phyloP scores from a whole-genome alignment of 139 green algal genomes.

The Gonium pectorale region DNA sequence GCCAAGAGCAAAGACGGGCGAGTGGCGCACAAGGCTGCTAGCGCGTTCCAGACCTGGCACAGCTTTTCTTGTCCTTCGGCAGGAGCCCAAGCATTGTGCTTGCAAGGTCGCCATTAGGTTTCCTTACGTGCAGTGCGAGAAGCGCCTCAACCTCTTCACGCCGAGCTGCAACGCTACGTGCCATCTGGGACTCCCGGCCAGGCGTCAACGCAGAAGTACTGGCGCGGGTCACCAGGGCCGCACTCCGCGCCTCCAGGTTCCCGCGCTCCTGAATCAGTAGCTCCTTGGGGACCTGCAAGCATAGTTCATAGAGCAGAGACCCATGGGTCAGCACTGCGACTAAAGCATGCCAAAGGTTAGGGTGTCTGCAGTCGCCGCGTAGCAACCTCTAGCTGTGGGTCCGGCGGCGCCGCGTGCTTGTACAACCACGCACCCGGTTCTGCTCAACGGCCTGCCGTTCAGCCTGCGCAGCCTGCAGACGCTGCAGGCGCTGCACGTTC shows the following conservation, averaged over 20 bases:
- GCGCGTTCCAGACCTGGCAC: no score
- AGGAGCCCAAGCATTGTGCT: no score
- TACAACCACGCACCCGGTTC: background rate
- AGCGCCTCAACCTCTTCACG: constrained; percentile 43
- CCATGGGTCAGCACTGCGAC: no score
- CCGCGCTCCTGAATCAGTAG: constrained; percentile 8
- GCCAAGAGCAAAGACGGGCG: no score
- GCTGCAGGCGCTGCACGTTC: constrained; percentile 38
- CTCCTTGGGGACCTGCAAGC: background rate
- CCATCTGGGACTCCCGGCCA: background rate
- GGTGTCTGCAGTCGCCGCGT: no score
- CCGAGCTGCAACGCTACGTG: background rate
- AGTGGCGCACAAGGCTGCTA: no score
- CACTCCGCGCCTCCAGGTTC: background rate
- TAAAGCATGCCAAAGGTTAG: no score
- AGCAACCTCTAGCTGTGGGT: no score
- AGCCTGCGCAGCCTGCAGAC: background rate
- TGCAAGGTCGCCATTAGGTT: no score
- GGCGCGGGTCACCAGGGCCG: background rate
- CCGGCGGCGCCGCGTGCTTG: no score
- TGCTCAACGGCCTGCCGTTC: constrained; percentile 4
- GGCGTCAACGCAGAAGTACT: background rate
- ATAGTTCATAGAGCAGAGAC: no score
- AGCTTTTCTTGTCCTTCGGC: no score
- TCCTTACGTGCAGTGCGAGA: constrained; percentile 38